phyloP scores from a whole-genome alignment of 2,329 filamentous ascomycete species.

The Mollisiaceae sp. region DNA sequence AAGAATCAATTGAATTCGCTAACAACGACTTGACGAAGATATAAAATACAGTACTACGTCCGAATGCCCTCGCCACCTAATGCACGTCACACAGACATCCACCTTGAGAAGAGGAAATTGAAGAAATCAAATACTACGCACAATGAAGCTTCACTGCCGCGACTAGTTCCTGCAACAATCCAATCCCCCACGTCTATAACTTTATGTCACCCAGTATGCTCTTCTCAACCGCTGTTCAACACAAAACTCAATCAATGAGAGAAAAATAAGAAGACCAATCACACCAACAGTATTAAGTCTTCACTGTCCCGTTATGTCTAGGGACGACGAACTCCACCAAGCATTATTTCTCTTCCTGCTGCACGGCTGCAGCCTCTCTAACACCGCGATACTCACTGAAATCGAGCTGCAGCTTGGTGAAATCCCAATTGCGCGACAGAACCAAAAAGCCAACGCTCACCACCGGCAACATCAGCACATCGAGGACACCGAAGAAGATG shows the following conservation, averaged over 20 bases:
- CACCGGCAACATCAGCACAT: constrained; percentile 66
- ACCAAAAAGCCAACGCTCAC: constrained; percentile 50
- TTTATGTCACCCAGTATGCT: no score
- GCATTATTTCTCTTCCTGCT: neutral
- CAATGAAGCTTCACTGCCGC: neutral
- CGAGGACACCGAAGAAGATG: constrained; percentile 71
- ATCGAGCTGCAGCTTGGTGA: constrained; percentile 14
- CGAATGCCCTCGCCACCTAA: neutral
- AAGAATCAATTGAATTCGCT: no score
- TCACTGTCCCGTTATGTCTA: no score
- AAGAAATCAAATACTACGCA: neutral
- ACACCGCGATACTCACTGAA: constrained; percentile 21
- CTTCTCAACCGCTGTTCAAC: neutral
- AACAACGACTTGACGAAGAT: no score
- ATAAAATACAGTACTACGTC: neutral
- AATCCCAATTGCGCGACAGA: constrained; percentile 21
- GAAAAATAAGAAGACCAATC: neutral
- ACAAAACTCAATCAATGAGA: neutral
- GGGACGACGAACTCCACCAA: no score
- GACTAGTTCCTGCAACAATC: neutral
- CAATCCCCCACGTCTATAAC: no score
- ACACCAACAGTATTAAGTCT: neutral
- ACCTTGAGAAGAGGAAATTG: neutral
- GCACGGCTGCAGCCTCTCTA: constrained; percentile 3
- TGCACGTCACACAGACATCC: neutral